A percentile compares a stretch with the other conserved stretches of the same genome.
Conservation (phyloP, 1,284 basidiomycete genomes). For the Cryptococcus sp. region DNA sequence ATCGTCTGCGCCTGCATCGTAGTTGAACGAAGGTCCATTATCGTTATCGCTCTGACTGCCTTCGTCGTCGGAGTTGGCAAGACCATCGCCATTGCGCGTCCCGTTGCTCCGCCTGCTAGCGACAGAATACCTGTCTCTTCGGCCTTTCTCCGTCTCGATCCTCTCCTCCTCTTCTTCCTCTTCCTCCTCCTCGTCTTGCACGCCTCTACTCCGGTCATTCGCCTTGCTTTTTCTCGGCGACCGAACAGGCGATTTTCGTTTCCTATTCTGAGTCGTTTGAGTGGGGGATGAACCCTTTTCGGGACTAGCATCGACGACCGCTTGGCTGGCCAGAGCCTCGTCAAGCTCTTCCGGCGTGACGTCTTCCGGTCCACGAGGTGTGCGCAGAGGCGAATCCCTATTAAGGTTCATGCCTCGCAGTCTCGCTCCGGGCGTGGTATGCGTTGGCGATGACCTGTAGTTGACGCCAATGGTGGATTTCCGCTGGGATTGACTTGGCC, state of each 20-base stretch:
- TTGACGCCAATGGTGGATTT: slow-evolving; percentile 17
- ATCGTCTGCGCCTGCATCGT: slow-evolving; percentile 8
- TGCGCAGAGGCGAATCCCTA: background rate
- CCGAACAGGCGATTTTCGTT: slow-evolving; percentile 9
- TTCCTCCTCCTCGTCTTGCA: slow-evolving; percentile 16
- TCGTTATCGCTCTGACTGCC: slow-evolving; percentile 15
- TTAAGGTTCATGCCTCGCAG: slow-evolving; percentile 1
- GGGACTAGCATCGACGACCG: background rate
- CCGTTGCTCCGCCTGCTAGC: slow-evolving; percentile 5
- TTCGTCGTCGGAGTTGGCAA: slow-evolving; percentile 1
- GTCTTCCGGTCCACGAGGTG: slow-evolving; percentile 10
- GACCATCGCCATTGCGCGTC: slow-evolving; percentile 4
- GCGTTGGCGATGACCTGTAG: slow-evolving; percentile 15
- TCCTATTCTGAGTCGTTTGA: slow-evolving; percentile 9
- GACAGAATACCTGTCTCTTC: slow-evolving; percentile 24
- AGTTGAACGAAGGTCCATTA: slow-evolving; percentile 7
- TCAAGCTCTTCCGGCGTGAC: slow-evolving; percentile 36
- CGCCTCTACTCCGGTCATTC: background rate
- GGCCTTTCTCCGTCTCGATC: slow-evolving; percentile 29
- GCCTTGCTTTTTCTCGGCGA: background rate
- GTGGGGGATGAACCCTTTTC: background rate
- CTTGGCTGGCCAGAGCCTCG: slow-evolving; percentile 8
- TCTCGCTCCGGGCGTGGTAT: slow-evolving; percentile 5
- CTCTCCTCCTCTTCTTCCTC: slow-evolving; percentile 31
- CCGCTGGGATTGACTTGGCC: slow-evolving; percentile 7